Conservation (phyloP, 2,329 filamentous ascomycete genomes). For the Aaosphaeria arxii region DNA sequence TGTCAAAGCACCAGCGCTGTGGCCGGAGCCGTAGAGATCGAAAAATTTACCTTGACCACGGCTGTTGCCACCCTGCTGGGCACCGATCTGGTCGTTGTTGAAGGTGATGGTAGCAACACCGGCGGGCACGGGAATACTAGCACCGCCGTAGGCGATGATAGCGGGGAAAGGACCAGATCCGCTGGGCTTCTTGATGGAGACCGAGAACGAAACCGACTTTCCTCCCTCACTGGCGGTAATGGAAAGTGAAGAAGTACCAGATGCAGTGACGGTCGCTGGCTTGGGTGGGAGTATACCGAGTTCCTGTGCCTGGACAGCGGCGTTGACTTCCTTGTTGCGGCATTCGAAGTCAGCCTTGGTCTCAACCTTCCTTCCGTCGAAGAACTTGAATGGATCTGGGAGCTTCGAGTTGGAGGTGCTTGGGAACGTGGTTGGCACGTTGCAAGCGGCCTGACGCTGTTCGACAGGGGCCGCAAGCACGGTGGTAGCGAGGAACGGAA, state of each 20-base stretch:
- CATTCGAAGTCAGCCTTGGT: slow-evolving; percentile 35
- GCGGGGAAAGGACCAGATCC: slow-evolving; percentile 53
- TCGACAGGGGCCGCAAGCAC: slow-evolving; percentile 27
- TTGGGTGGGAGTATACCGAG: slow-evolving; percentile 37
- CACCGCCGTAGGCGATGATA: slow-evolving; percentile 56
- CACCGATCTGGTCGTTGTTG: slow-evolving; percentile 57
- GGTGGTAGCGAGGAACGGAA: slow-evolving; percentile 27
- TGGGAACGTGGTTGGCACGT: slow-evolving; percentile 27
- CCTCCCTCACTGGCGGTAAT: slow-evolving; percentile 33
- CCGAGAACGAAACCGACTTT: slow-evolving; percentile 36
- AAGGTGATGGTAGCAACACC: slow-evolving; percentile 58
- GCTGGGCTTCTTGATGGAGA: slow-evolving; percentile 37
- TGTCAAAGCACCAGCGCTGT: slow-evolving; percentile 57
- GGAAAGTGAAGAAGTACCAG: slow-evolving; percentile 29
- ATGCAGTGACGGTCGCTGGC: slow-evolving; percentile 30
- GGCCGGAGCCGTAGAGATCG: slow-evolving; percentile 54
- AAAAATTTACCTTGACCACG: slow-evolving; percentile 60
- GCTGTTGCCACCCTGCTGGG: slow-evolving; percentile 43
- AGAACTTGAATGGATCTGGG: slow-evolving; percentile 39
- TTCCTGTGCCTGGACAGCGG: slow-evolving; percentile 35
- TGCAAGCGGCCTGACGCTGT: slow-evolving; percentile 29
- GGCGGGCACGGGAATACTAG: slow-evolving; percentile 54
- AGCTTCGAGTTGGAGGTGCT: slow-evolving; percentile 29
- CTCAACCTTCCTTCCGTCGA: slow-evolving; percentile 31
- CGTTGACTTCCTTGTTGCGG: slow-evolving; percentile 36